Conservation (phyloP, 257 asterid genomes). For the Solanum pennellii region DNA sequence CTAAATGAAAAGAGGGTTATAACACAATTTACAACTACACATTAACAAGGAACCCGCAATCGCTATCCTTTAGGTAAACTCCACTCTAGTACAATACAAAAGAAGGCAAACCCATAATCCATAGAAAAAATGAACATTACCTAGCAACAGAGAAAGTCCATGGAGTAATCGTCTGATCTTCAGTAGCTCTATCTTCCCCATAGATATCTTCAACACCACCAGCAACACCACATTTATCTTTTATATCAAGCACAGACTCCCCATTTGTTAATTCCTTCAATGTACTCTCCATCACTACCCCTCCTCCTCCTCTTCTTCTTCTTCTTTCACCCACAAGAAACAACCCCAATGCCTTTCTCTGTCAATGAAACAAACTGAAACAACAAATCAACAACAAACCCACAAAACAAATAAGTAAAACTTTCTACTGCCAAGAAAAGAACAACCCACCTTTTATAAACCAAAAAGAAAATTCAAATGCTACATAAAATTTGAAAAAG, state of each 20-base stretch:
- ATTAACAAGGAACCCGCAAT: neutral
- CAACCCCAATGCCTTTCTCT: conserved; percentile 33
- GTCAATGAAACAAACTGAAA: conserved; percentile 36
- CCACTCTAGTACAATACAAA: neutral
- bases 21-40: neutral
- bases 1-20: neutral
- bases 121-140: conserved; percentile 20
- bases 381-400: neutral
- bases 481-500: neutral
- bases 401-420: neutral
- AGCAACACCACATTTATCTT: conserved; percentile 48
- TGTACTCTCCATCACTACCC: conserved; percentile 45
- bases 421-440: neutral
- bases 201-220: conserved; percentile 83
- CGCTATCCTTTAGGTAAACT: neutral
- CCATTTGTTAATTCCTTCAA: conserved; percentile 41
- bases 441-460: conserved; percentile 15
- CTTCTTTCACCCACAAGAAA: conserved; percentile 8
- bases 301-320: conserved; percentile 7
- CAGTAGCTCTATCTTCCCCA: conserved; percentile 86
- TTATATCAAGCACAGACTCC: conserved; percentile 53
- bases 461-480: neutral
- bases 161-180: conserved; percentile 78
- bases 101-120: neutral
- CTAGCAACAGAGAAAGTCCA: conserved; percentile 83